These are phyloP conservation scores for Raffaelea arxii DNA, from an alignment of 2,329 filamentous ascomycete species.

Conservation along the genomic window DNA sequence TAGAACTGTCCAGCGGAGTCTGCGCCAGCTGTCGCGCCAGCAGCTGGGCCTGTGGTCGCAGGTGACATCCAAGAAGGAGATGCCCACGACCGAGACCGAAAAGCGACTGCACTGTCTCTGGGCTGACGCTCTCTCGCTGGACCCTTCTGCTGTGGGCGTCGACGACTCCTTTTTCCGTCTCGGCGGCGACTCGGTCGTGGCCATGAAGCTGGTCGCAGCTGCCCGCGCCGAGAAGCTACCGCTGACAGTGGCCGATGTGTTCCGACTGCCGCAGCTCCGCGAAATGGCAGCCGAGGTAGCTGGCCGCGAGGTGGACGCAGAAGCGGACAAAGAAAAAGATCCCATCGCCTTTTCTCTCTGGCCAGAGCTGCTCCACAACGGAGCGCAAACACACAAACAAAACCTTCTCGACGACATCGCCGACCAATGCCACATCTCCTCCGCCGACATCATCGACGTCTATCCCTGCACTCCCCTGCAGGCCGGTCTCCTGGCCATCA, in stretches of 20 bases:
- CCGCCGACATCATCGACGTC: conserved; percentile 33
- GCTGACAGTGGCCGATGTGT: conserved; percentile 31
- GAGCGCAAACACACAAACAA: not conserved
- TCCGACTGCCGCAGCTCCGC: conserved; percentile 30
- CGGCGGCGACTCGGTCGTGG: conserved; percentile 36
- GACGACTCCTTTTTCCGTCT: conserved; percentile 34
- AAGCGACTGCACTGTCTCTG: conserved; percentile 37
- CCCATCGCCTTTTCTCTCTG: not conserved
- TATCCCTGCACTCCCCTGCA: conserved; percentile 47
- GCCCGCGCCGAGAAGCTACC: conserved; percentile 33
- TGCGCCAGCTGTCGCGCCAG: not conserved
- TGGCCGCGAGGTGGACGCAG: not conserved
- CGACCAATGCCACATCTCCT: conserved; percentile 16
- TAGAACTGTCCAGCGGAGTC: not conserved
- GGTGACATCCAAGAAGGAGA: not conserved
- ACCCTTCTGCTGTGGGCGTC: conserved; percentile 28
- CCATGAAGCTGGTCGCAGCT: conserved; percentile 31
- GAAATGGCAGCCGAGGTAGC: conserved; percentile 21
- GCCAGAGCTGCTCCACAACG: not conserved
- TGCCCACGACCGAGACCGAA: conserved; percentile 6
- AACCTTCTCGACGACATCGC: conserved; percentile 14
- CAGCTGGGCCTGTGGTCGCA: not conserved
- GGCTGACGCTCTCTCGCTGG: conserved; percentile 31
- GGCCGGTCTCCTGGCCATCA: conserved; percentile 43
- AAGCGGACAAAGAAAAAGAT: not conserved